phyloP scores from a whole-genome alignment of 108 stramenopile species.

The Pseudonitzschia multiseries region DNA sequence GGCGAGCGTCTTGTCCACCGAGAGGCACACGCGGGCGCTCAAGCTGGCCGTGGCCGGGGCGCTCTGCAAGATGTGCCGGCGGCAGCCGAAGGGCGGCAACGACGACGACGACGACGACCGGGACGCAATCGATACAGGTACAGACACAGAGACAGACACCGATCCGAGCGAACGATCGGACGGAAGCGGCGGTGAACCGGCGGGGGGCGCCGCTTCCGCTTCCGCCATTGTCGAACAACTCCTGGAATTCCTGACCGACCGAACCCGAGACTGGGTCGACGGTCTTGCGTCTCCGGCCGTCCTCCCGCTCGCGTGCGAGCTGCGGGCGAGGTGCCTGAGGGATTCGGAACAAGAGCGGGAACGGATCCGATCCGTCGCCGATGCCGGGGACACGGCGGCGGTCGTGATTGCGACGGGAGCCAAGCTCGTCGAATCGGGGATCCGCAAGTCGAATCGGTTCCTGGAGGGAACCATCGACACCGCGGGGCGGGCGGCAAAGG shows the following conservation, averaged over 20 bases:
- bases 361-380: conserved; percentile 16
- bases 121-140: too few relatives aligned
- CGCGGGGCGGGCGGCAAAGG: conserved; percentile 12
- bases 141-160: too few relatives aligned
- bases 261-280: background rate
- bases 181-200: too few relatives aligned
- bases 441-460: conserved; percentile 16
- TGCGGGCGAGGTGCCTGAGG: conserved; percentile 30
- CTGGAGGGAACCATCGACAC: conserved; percentile 21
- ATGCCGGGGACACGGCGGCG: conserved; percentile 31
- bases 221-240: too few relatives aligned
- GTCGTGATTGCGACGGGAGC: conserved; percentile 33
- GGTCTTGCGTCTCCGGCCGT: background rate
- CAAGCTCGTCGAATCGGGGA: conserved; percentile 33
- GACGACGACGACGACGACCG: too few relatives aligned
- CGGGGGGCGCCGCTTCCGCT: too few relatives aligned
- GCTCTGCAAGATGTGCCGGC: conserved; percentile 6
- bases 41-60: conserved; percentile 23
- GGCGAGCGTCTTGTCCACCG: conserved; percentile 17
- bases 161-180: too few relatives aligned
- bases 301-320: conserved; percentile 25
- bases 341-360: conserved; percentile 18
- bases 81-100: background rate
- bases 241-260: background rate
- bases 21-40: conserved; percentile 1